These are phyloP conservation scores for Castanea mollissima DNA, from an alignment of 306 rosid genomes.

Conservation along the genomic window DNA sequence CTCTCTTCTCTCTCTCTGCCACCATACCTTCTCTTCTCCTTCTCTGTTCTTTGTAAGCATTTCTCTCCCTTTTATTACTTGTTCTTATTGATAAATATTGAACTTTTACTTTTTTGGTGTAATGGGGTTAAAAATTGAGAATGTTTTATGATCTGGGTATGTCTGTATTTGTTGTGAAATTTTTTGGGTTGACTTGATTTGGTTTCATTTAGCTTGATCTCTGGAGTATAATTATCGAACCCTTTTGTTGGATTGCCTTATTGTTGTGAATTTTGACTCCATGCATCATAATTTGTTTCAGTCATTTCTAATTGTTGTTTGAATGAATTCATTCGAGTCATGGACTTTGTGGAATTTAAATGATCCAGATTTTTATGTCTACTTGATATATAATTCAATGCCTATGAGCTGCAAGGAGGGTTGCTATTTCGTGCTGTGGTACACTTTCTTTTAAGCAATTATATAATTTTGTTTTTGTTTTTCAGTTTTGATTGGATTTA, in stretches of 20 bases:
- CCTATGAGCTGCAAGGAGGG: constrained; percentile 28
- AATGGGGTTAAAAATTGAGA: constrained; percentile 30
- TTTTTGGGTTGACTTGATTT: constrained; percentile 27
- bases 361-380: constrained; percentile 17
- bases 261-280: constrained; percentile 22
- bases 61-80: constrained; percentile 24
- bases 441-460: constrained; percentile 14
- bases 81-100: constrained; percentile 13
- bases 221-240: constrained; percentile 25
- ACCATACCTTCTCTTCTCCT: constrained; percentile 20
- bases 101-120: constrained; percentile 23
- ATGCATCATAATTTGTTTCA: constrained; percentile 18
- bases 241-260: constrained; percentile 31
- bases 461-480: constrained; percentile 19
- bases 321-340: constrained; percentile 2
- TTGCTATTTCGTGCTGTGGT: constrained; percentile 6
- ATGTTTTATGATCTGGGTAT: constrained; percentile 55
- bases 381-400: constrained; percentile 21
- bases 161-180: constrained; percentile 13
- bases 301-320: constrained; percentile 8
- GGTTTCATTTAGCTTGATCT: constrained; percentile 31
- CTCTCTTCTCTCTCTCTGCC: no score
- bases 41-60: constrained; percentile 38
- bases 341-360: constrained; percentile 18
- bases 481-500: constrained; percentile 19